phyloP scores from a whole-genome alignment of 345 rosid species.

The Lepidium aucheri region DNA sequence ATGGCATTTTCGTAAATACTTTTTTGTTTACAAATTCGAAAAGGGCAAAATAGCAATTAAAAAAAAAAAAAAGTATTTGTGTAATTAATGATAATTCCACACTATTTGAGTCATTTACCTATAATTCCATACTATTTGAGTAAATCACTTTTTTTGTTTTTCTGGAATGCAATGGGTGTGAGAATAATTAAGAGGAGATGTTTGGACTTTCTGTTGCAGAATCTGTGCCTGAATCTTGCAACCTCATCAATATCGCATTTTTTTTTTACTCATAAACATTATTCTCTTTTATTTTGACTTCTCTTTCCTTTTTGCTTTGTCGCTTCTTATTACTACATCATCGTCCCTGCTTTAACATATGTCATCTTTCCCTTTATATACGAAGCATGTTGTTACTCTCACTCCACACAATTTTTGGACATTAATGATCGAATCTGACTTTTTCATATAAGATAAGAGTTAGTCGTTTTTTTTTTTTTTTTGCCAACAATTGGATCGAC shows the following conservation, averaged over 20 bases:
- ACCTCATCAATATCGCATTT: conserved; percentile 29
- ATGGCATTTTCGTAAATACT: too few relatives aligned
- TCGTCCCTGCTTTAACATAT: conserved; percentile 22
- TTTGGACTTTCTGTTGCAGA: conserved; percentile 31
- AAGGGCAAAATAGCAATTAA: too few relatives aligned
- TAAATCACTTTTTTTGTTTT: too few relatives aligned
- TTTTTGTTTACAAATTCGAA: too few relatives aligned
- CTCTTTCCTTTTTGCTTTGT: neutral
- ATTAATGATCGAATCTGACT: conserved; percentile 16
- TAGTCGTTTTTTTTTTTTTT: too few relatives aligned
- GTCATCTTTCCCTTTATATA: conserved; percentile 20
- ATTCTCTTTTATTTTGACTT: conserved; percentile 25
- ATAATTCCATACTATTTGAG: too few relatives aligned
- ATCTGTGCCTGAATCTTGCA: conserved; percentile 42
- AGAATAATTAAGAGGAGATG: conserved; percentile 23
- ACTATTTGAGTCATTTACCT: too few relatives aligned
- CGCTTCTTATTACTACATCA: conserved; percentile 16
- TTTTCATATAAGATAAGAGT: conserved; percentile 26
- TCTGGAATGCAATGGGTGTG: conserved; percentile 25
- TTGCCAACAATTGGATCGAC: too few relatives aligned
- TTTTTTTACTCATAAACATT: conserved; percentile 12
- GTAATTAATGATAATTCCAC: too few relatives aligned
- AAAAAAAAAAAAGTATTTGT: too few relatives aligned
- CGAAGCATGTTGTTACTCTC: conserved; percentile 23
- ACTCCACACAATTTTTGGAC: conserved; percentile 4